Evolutionary conservation across 139 green algal genomes (phyloP).

Genomic region (Pycnococcus provasolii): DNA sequence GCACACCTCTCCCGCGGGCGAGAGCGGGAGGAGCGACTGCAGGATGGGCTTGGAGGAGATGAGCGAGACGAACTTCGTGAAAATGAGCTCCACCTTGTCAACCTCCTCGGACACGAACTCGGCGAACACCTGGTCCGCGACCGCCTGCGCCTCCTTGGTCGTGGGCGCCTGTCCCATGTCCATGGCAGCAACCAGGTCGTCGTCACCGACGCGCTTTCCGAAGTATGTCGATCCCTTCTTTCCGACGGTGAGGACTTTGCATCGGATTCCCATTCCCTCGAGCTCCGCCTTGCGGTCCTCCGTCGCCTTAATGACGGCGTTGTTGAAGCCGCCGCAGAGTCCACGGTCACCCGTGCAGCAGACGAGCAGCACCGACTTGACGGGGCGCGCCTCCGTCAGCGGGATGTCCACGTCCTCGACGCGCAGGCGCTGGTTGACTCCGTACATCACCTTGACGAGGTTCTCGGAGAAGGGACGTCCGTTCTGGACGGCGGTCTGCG

Average conservation of each 20-base stretch:
- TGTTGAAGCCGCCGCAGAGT: constrained; percentile 99
- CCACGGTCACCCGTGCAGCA: constrained; percentile 88
- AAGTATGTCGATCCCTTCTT: constrained; percentile 92
- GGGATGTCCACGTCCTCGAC: constrained; percentile 95
- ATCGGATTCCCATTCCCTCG: constrained; percentile 59
- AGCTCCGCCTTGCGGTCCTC: constrained; percentile 82
- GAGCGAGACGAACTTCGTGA: constrained; percentile 97
- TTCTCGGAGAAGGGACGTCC: constrained; percentile 96
- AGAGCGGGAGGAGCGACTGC: constrained; percentile 90
- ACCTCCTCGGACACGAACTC: constrained; percentile 84
- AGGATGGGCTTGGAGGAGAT: constrained; percentile 79
- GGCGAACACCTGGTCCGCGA: constrained; percentile 93
- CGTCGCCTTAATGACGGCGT: constrained; percentile 82
- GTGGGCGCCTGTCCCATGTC: constrained; percentile 70
- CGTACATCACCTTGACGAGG: constrained; percentile 97
- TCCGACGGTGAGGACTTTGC: constrained; percentile 74
- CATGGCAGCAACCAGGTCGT: constrained; percentile 60
- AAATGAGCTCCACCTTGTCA: constrained; percentile 98
- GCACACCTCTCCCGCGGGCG: constrained; percentile 80
- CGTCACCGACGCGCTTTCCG: constrained; percentile 45
- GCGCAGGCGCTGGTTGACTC: constrained; percentile 88
- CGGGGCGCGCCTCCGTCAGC: constrained; percentile 74
- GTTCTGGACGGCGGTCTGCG: constrained; percentile 93
- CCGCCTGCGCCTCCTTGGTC: constrained; percentile 90
- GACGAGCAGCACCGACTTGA: constrained; percentile 87